Evolutionary conservation across 495 filamentous ascomycete genomes (phyloP), one percentile per base, ranked within the genome.

Genomic region (Penicillium longicatenatum): DNA sequence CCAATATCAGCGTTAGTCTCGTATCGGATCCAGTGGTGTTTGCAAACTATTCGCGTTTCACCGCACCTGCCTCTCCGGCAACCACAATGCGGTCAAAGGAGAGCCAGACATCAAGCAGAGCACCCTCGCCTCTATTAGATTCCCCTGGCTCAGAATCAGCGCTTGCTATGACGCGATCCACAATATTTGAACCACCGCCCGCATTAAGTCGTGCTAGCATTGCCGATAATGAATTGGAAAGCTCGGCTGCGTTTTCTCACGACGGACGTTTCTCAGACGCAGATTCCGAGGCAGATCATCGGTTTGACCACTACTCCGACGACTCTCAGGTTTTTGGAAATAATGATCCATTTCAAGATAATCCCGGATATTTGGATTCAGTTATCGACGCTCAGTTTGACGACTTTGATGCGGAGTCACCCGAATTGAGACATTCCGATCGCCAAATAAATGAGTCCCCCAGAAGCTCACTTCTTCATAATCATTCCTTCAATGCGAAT

Each of bases 1-100:
- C 75, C 31, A 83, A 83, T 52, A 85, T 92, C 54, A 79, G 84
- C 33, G 79, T 84, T 6, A 81, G 82, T 44, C 74, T 94, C 37
- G 84, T 91, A 37, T 89, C 89, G 16, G 88, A 92, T 52, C 82
- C 89, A 16, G 79, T 84, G 42, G 77, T 92, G 0, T 93, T 93
- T 59, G 85, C 88, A 9, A 83, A 82, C 6, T 76, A 89, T 55
- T 74, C 81, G 17, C 79, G 79, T 17, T 86, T 86, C 17, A 79
- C 84, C 2, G 82, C 81, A 2, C 80, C 85, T 63, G 75, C 80
- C 5, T 89, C 88, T 39, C 86, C 87, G n/a, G 73, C 76, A 3
- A 80, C 77, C 29, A 79, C 82, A 5, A 61, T 72, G 60, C 75
- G 74, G n/a, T 72, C 76, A 11, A 77, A 72, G 35, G 63, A 53